Base-by-base conservation (phyloP, 495 filamentous ascomycete genomes). In the Hypoxylon lenormandii region DNA sequence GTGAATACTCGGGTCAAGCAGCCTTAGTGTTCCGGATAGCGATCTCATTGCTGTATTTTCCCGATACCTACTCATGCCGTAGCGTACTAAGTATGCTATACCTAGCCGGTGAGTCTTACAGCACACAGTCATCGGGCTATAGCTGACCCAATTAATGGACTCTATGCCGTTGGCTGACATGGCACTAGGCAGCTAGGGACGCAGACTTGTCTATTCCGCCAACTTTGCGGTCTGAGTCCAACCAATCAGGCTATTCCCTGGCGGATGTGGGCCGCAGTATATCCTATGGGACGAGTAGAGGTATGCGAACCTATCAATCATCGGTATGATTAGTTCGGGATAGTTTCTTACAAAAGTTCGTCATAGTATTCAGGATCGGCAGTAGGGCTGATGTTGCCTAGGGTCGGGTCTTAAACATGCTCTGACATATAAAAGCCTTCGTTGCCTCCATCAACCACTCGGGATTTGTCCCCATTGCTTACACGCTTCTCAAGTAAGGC, bases 211-310 rank as follows among this genome's bases (percentile, higher is more conserved):
- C 2, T 15, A 28, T 38, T 1, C 38, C 1, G 15, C n/a, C n/a
- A n/a, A n/a, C n/a, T n/a, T n/a, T 57, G 53, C 62, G 53, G 63
- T 48, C 54, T 59, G 63, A 46, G 23, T 48, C 55, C 55, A 66
- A 53, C 55, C 63, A 59, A 66, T 66, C 30, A 60, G 13, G 19
- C 5, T 5, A 13, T 11, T 8, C 37, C 13, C 16, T 4, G 33
- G 15, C 5, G 5, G 43, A 7, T 15, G 18, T 54, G 19, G 38
- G 23, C 22, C 37, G 2, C 19, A 6, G n/a, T 21, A 15, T 54
- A 26, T 19, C 23, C 40, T 50, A 43, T 64, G 43, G 40, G 51
- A 16, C 30, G 23, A 13, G 38, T n/a, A 33, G 30, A 33, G 30
- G 30, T 33, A 33, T 7, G 30, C 30, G 10, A 26, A 26, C 23